Conservation (phyloP, 495 filamentous ascomycete genomes). For the Aspergillus funiculosus region DNA sequence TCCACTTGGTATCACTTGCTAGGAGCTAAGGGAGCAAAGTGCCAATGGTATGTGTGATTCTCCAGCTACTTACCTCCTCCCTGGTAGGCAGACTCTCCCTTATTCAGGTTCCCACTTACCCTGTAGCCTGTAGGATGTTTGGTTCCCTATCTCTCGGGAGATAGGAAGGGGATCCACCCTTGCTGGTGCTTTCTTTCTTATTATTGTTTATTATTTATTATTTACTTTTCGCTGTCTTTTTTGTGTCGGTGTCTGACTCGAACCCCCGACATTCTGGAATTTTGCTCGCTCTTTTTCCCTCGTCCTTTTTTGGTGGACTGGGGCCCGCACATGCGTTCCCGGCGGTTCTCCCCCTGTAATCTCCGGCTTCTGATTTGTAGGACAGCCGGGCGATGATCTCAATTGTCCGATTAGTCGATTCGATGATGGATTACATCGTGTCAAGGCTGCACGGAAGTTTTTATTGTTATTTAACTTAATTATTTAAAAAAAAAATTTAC, state of each 20-base stretch:
- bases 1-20: neutral
- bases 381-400: conserved; percentile 24
- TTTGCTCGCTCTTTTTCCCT: conserved; percentile 17
- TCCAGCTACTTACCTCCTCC: conserved; percentile 2
- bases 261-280: conserved; percentile 24
- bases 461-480: conserved; percentile 1
- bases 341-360: conserved; percentile 23
- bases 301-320: conserved; percentile 11
- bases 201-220: neutral
- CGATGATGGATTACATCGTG: conserved; percentile 18
- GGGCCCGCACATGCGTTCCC: conserved; percentile 22
- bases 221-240: neutral
- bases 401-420: conserved; percentile 25
- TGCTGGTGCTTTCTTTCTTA: neutral
- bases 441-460: conserved; percentile 9
- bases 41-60: conserved; percentile 1
- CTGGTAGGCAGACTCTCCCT: conserved; percentile 4
- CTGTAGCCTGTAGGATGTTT: neutral
- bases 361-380: conserved; percentile 27
- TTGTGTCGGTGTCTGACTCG: conserved; percentile 3
- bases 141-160: conserved; percentile 1
- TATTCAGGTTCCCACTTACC: neutral
- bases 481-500: too few relatives aligned
- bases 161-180: conserved; percentile 12
- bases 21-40: neutral